Conservation (phyloP, 208 protist species). For the Crithidia thermophila region DNA sequence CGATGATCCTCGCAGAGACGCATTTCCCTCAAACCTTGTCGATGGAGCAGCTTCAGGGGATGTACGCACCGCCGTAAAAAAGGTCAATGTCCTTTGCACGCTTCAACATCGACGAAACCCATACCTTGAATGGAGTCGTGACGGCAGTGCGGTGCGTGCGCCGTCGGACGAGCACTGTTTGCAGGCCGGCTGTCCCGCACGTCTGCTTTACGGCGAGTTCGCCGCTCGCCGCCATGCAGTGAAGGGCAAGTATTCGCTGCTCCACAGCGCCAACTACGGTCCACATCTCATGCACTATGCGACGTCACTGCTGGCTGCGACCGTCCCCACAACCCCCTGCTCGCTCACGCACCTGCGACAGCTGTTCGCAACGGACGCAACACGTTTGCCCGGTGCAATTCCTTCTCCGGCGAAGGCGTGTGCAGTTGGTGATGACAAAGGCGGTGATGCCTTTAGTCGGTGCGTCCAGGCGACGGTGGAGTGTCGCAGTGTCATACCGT, state of each 20-base stretch:
- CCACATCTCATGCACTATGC: slow-evolving; percentile 11
- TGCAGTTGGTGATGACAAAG: too few relatives aligned
- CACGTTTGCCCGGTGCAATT: too few relatives aligned
- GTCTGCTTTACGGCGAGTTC: background rate
- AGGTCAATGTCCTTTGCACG: too few relatives aligned
- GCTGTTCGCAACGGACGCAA: too few relatives aligned
- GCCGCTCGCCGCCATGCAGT: background rate
- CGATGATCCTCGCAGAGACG: too few relatives aligned
- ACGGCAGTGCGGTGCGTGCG: slow-evolving; percentile 9
- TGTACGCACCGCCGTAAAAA: too few relatives aligned
- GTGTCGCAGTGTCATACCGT: slow-evolving; percentile 35
- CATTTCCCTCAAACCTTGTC: too few relatives aligned
- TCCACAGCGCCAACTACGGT: background rate
- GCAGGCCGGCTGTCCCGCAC: slow-evolving; percentile 20
- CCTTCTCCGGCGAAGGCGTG: too few relatives aligned
- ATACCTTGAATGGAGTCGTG: slow-evolving; percentile 8
- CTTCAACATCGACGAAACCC: too few relatives aligned
- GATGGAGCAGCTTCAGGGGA: too few relatives aligned
- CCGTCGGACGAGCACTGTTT: slow-evolving; percentile 17
- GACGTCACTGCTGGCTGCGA: background rate
- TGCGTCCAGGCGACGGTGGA: too few relatives aligned
- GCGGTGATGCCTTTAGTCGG: too few relatives aligned
- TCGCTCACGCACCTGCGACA: background rate
- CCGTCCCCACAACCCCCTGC: background rate
- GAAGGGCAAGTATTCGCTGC: background rate